Conservation (phyloP, 805 yeast genomes). For the Ogataea trehalophila region DNA sequence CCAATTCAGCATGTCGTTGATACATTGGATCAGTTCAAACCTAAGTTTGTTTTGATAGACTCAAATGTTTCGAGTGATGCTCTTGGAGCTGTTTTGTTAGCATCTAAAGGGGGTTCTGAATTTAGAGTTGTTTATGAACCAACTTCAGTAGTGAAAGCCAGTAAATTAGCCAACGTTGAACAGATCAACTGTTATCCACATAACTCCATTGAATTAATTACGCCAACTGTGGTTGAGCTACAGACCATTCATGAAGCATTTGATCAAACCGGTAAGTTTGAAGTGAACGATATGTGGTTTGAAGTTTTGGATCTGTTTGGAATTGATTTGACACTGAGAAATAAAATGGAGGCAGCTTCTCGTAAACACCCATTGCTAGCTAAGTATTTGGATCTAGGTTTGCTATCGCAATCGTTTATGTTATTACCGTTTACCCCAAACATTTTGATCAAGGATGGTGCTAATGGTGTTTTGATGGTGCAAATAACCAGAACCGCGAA, state of each 20-base stretch:
- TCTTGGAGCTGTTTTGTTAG: conserved; percentile 33
- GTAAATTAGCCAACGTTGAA: conserved; percentile 35
- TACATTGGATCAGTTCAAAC: conserved; percentile 37
- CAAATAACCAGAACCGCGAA: conserved; percentile 31
- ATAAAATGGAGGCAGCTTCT: conserved; percentile 35
- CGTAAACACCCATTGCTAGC: conserved; percentile 22
- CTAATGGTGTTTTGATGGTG: conserved; percentile 51
- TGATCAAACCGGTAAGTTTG: conserved; percentile 34
- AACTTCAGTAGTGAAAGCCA: conserved; percentile 64
- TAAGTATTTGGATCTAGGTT: conserved; percentile 36
- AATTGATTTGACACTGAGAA: conserved; percentile 41
- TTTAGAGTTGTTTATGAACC: conserved; percentile 61
- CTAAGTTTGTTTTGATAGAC: conserved; percentile 56
- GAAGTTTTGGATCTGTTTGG: conserved; percentile 60
- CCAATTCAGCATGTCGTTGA: conserved; percentile 37
- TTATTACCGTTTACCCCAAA: conserved; percentile 71
- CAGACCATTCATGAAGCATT: conserved; percentile 49
- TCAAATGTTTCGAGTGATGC: conserved; percentile 54
- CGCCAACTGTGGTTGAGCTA: conserved; percentile 71
- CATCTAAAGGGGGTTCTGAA: conserved; percentile 9
- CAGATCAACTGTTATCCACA: conserved; percentile 44
- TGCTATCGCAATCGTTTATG: conserved; percentile 63
- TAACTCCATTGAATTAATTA: conserved; percentile 40
- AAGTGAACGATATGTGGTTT: conserved; percentile 67
- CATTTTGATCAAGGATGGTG: conserved; percentile 63